Evolutionary conservation across 345 rosid genomes (phyloP).

Genomic region (Citrus unshiu): DNA sequence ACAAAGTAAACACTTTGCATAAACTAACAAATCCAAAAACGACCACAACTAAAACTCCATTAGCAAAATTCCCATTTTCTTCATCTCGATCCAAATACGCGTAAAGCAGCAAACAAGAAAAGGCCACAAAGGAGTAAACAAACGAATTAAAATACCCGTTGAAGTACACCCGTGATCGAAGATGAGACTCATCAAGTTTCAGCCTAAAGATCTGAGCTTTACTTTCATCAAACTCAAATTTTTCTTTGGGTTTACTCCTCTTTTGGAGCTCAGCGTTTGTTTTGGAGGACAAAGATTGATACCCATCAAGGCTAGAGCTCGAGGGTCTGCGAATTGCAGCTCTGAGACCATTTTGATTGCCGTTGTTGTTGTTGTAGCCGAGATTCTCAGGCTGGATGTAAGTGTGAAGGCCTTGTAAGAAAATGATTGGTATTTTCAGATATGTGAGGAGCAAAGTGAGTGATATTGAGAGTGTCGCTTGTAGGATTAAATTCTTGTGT

Average conservation of each 20-base stretch:
- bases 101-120: slow-evolving; percentile 52
- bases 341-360: slow-evolving; percentile 37
- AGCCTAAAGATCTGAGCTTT: slow-evolving; percentile 93
- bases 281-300: slow-evolving; percentile 30
- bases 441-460: slow-evolving; percentile 50
- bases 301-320: slow-evolving; percentile 23
- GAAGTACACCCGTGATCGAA: slow-evolving; percentile 66
- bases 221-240: slow-evolving; percentile 79
- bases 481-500: slow-evolving; percentile 53
- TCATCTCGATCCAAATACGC: slow-evolving; percentile 27
- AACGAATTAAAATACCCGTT: slow-evolving; percentile 49
- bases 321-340: slow-evolving; percentile 78
- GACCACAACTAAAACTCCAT: slow-evolving; percentile 58
- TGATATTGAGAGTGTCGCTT: slow-evolving; percentile 34
- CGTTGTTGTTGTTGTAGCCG: slow-evolving; percentile 23
- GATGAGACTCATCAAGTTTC: slow-evolving; percentile 78
- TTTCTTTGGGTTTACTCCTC: slow-evolving; percentile 65
- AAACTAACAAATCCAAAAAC: slow-evolving; percentile 45
- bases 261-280: slow-evolving; percentile 38
- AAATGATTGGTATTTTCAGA: slow-evolving; percentile 54
- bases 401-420: slow-evolving; percentile 72
- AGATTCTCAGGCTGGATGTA: slow-evolving; percentile 89
- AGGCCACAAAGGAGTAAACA: slow-evolving; percentile 35
- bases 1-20: slow-evolving; percentile 41
- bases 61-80: slow-evolving; percentile 41